phyloP scores from a whole-genome alignment of 2,329 filamentous ascomycete species.

The Penicillium sumatraense region DNA sequence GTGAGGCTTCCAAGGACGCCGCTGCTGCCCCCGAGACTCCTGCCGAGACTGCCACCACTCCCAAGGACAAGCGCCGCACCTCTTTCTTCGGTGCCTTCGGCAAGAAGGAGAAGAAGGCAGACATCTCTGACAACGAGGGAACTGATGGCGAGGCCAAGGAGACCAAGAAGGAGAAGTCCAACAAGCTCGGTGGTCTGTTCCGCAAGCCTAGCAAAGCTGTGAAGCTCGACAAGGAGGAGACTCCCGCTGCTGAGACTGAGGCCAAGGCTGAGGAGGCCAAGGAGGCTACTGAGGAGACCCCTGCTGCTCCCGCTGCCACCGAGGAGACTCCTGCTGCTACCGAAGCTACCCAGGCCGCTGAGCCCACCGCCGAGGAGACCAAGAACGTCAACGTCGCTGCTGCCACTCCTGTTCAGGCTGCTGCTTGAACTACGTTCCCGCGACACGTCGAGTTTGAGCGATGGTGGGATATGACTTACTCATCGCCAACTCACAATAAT shows the following conservation, averaged over 20 bases:
- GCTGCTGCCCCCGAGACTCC: conserved; percentile 32
- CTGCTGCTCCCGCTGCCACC: conserved; percentile 10
- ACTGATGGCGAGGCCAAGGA: conserved; percentile 49
- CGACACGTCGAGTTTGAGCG: conserved; percentile 46
- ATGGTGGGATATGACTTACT: conserved; percentile 45
- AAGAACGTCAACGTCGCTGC: conserved; percentile 40
- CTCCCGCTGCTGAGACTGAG: conserved; percentile 36
- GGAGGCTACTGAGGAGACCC: conserved; percentile 27
- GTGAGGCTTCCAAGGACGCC: conserved; percentile 36
- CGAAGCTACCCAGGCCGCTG: conserved; percentile 31
- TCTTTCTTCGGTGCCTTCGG: conserved; percentile 61
- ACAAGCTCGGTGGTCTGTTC: conserved; percentile 54
- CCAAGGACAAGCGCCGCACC: conserved; percentile 55
- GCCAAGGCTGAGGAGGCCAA: conserved; percentile 38
- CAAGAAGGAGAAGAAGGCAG: conserved; percentile 58
- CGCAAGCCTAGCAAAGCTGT: conserved; percentile 55
- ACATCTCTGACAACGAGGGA: conserved; percentile 53
- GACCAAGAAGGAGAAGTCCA: conserved; percentile 49
- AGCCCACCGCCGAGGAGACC: conserved; percentile 35
- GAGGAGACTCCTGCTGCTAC: conserved; percentile 25
- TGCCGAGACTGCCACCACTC: conserved; percentile 38
- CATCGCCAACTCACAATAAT: conserved; percentile 30
- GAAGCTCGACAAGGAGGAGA: conserved; percentile 48
- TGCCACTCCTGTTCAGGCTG: conserved; percentile 46
- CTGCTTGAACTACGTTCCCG: conserved; percentile 43